Percentiles rank a stretch among this genome's conserved stretches.
Conservation (phyloP, 2,329 filamentous ascomycete species). For the Dactylellina parvicollis region DNA sequence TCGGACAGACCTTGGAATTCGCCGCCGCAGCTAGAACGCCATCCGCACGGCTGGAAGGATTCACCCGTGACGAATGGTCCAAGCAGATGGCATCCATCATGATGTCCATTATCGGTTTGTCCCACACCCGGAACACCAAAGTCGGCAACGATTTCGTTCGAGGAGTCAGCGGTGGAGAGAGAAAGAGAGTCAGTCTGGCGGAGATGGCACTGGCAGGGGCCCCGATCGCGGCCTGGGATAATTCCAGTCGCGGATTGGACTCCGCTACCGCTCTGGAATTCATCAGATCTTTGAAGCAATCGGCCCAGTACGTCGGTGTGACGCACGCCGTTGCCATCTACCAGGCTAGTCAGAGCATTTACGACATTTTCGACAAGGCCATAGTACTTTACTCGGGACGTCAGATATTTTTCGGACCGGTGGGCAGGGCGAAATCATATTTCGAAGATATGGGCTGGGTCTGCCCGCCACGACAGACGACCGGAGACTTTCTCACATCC, state of each 20-base stretch:
- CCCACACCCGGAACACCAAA: constrained; percentile 74
- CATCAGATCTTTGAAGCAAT: constrained; percentile 66
- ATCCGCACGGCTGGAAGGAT: constrained; percentile 17
- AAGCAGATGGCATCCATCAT: constrained; percentile 60
- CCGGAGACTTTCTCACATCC: constrained; percentile 75
- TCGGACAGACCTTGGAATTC: constrained; percentile 66
- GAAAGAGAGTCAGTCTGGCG: constrained; percentile 75
- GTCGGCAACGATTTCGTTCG: constrained; percentile 74
- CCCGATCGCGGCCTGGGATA: constrained; percentile 67
- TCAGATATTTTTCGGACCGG: constrained; percentile 78
- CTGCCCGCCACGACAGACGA: constrained; percentile 74
- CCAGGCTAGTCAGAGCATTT: constrained; percentile 66
- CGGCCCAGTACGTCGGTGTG: constrained; percentile 60
- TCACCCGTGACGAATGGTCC: constrained; percentile 28
- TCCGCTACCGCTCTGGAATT: constrained; percentile 70
- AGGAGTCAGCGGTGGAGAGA: constrained; percentile 74
- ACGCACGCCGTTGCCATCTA: constrained; percentile 70
- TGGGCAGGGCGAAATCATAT: constrained; percentile 69
- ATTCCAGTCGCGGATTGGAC: constrained; percentile 67
- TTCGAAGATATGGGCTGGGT: constrained; percentile 76
- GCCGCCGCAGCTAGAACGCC: constrained; percentile 57
- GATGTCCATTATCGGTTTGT: constrained; percentile 76
- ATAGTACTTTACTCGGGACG: constrained; percentile 78
- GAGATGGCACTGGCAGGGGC: constrained; percentile 70
- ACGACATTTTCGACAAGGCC: constrained; percentile 77